Evolutionary conservation across 306 rosid genomes (phyloP), one percentile per base, ranked within the genome.

Genomic region (Cicer judaicum): DNA sequence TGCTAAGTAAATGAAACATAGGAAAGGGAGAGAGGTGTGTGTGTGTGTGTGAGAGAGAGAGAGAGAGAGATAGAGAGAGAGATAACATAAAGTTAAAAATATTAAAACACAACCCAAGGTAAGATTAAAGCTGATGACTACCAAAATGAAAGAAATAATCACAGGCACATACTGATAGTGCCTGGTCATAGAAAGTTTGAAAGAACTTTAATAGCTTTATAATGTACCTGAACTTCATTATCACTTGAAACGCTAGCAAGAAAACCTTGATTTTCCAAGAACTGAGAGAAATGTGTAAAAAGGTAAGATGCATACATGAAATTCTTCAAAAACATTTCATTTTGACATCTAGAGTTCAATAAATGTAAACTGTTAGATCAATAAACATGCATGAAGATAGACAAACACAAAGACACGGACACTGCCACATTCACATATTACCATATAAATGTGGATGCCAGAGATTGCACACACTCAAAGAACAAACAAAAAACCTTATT

Each of bases 221-320:
- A 61, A 76, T 18, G 15, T 84, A 93, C 98, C 98, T 91, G 97
- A 83, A 93, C 86, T 81, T 86, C 88, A 75, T 93, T 91, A 54
- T 89, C 89, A 54, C 81, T 87, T 39, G 97, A 85, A 84, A 93
- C 76, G 56, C 96, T 81, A 57, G 57, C 93, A 73, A 93, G 89
- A 84, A 91, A 89, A 81, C 98, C 97, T 79, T 88, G 97, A 84
- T 93, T 91, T 82, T 87, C 88, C 77, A 93, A 84, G 87, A 93
- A 93, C 97, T 91, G 93, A 65, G 10, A 66, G 75, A 69, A 48
- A 72, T 7, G 64, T 42, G 38, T 46, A 67, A 42, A 16, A 67
- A 34, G 54, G 68, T 46, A 69, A 50, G 70, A 66, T 13, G 57
- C 49, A 60, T 52, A 48, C 71, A 81, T 16, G 42, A 29, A 70